Conservation (phyloP, 2,329 filamentous ascomycete species). For the Orbilia blumenaviensis region DNA sequence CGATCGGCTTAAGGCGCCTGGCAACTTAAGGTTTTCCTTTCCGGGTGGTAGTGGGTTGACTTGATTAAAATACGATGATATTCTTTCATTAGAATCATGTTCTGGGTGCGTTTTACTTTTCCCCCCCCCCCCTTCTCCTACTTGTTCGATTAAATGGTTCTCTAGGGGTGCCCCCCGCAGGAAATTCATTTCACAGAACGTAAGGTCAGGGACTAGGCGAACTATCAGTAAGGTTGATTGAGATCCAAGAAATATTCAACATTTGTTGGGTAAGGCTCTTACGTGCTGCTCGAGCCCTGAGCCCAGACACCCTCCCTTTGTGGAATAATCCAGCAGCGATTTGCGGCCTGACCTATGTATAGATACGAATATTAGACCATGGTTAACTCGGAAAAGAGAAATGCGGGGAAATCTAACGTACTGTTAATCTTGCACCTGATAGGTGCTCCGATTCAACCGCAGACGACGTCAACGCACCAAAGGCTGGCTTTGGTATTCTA, state of each 20-base stretch:
- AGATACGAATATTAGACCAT: neutral
- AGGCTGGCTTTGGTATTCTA: slow-evolving; percentile 27
- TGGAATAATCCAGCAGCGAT: slow-evolving; percentile 39
- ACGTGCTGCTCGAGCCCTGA: slow-evolving; percentile 34
- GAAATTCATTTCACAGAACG: slow-evolving; percentile 46
- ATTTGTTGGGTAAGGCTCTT: neutral
- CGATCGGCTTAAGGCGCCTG: neutral
- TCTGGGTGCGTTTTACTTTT: neutral
- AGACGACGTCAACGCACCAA: slow-evolving; percentile 45
- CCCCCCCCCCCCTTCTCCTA: neutral
- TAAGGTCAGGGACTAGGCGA: slow-evolving; percentile 38
- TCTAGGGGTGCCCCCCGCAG: slow-evolving; percentile 2
- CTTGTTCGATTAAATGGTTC: neutral
- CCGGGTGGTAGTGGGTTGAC: neutral
- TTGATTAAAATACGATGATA: slow-evolving; percentile 40
- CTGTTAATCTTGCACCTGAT: slow-evolving; percentile 33
- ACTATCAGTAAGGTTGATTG: neutral
- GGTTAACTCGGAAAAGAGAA: neutral
- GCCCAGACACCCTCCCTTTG: slow-evolving; percentile 32
- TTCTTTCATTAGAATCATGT: neutral
- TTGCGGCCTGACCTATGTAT: slow-evolving; percentile 27
- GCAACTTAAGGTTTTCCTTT: slow-evolving; percentile 41
- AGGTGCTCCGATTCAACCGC: slow-evolving; percentile 43
- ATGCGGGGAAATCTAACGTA: slow-evolving; percentile 37
- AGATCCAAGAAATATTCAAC: neutral